Base-by-base conservation (phyloP, 306 rosid genomes). In the Senna tora region DNA sequence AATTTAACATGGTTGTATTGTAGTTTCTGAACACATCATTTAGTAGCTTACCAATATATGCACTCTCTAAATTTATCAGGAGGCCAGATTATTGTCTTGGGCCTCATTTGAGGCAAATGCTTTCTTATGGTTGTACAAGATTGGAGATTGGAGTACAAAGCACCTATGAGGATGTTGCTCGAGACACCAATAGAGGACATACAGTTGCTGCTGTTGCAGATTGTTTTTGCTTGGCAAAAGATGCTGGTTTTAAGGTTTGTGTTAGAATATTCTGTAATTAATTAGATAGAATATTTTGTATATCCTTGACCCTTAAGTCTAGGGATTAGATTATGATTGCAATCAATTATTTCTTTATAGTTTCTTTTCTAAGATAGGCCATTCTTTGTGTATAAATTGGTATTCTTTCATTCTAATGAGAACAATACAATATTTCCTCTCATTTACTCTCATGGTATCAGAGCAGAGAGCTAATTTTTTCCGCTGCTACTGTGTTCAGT, bases 191-290 rank as follows among this genome's bases (percentile, higher is more conserved):
- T 65, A 89, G 99, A 84, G 99, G 99, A 36, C 99, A 94, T 77
- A 94, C 99, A 0, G 96, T 89, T 67, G 96, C 96, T 73, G 95
- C 97, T 65, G 99, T 94, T 30, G 95, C 99, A 6, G 99, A 91
- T 84, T 94, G 96, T 72, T 94, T 94, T 84, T 89, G 85, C 84
- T 72, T 94, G 80, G 91, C 99, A 59, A 94, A 91, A 84, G 99
- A 94, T 89, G 99, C 99, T 46, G 97, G 97, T 78, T 94, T 91
- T 81, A 94, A 94, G 97, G 96, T 94, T n/a, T n/a, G n/a, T n/a
- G n/a, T n/a, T n/a, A n/a, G n/a, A n/a, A n/a, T n/a, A n/a, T n/a
- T n/a, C n/a, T n/a, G n/a, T n/a, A n/a, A n/a, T n/a, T n/a, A n/a
- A n/a, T n/a, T n/a, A n/a, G n/a, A n/a, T n/a, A n/a, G n/a, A n/a